These are phyloP conservation scores for Dianthus caryophyllus DNA, from an alignment of 148 eudicot species.

Conservation along the genomic window DNA sequence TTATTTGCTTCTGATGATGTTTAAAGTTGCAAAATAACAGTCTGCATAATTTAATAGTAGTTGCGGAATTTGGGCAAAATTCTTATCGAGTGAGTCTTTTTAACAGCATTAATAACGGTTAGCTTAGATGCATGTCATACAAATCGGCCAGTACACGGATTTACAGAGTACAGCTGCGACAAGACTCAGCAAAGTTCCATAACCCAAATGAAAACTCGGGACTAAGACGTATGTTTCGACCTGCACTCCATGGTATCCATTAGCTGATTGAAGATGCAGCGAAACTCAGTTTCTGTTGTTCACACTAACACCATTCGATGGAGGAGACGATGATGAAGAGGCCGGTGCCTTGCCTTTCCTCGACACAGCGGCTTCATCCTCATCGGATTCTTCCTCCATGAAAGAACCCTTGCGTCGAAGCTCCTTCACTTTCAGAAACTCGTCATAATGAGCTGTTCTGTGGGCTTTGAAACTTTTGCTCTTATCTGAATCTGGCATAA, in stretches of 20 bases:
- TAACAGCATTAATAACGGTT: too few relatives aligned
- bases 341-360: slow-evolving; percentile 19
- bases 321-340: slow-evolving; percentile 42
- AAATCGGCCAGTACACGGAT: not conserved
- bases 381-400: slow-evolving; percentile 51
- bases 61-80: too few relatives aligned
- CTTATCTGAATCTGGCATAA: slow-evolving; percentile 40
- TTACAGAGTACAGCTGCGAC: slow-evolving; percentile 7
- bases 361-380: slow-evolving; percentile 31
- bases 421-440: slow-evolving; percentile 76
- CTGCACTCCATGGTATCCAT: slow-evolving; percentile 9
- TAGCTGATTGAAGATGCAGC: slow-evolving; percentile 14
- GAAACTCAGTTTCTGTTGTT: slow-evolving; percentile 18
- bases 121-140: not conserved
- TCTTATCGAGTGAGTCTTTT: not conserved
- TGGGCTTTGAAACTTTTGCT: slow-evolving; percentile 67
- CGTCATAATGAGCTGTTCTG: slow-evolving; percentile 82
- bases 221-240: not conserved
- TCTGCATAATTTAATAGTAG: too few relatives aligned
- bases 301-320: slow-evolving; percentile 36
- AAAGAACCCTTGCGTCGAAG: slow-evolving; percentile 57
- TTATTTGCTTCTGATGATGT: too few relatives aligned
- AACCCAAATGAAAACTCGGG: not conserved
- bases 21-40: too few relatives aligned
- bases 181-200: not conserved